phyloP scores from a whole-genome alignment of 768 basidiomycete species.

The Termitomyces bulborhizus region DNA sequence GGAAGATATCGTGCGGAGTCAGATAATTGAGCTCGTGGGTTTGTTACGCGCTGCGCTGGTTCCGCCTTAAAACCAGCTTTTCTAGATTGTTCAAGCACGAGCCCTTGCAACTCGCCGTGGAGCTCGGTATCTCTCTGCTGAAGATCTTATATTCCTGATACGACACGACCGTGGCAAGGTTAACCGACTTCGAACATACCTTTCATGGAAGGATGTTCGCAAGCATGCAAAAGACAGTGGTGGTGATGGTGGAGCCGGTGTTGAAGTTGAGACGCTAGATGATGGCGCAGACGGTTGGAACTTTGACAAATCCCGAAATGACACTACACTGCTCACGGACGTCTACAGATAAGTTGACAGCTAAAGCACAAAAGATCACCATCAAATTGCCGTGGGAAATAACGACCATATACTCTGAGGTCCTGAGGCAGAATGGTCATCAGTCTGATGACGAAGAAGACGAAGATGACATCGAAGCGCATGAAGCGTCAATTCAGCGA shows the following conservation, averaged over 20 bases:
- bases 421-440: constrained; percentile 65
- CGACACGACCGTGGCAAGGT: constrained; percentile 92
- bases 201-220: constrained; percentile 96
- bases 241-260: constrained; percentile 72
- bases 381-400: constrained; percentile 98
- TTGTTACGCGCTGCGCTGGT: constrained; percentile 1
- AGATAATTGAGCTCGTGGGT: constrained; percentile 83
- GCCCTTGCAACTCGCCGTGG: constrained; percentile 76
- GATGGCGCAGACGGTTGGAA: constrained; percentile 73
- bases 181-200: constrained; percentile 85
- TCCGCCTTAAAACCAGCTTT: neutral
- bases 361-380: constrained; percentile 88
- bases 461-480: constrained; percentile 93
- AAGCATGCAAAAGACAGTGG: constrained; percentile 92
- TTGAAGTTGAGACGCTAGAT: constrained; percentile 78
- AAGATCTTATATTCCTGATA: constrained; percentile 96
- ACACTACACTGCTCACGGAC: neutral
- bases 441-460: constrained; percentile 95
- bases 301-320: neutral
- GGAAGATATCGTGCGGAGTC: constrained; percentile 90
- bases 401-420: constrained; percentile 85
- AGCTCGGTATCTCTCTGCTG: constrained; percentile 81
- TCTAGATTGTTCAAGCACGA: constrained; percentile 84
- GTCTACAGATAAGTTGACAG: constrained; percentile 63
- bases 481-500: constrained; percentile 88